Evolutionary conservation across 768 basidiomycete species (phyloP).

Genomic region (Neoboletus brunneissimus): DNA sequence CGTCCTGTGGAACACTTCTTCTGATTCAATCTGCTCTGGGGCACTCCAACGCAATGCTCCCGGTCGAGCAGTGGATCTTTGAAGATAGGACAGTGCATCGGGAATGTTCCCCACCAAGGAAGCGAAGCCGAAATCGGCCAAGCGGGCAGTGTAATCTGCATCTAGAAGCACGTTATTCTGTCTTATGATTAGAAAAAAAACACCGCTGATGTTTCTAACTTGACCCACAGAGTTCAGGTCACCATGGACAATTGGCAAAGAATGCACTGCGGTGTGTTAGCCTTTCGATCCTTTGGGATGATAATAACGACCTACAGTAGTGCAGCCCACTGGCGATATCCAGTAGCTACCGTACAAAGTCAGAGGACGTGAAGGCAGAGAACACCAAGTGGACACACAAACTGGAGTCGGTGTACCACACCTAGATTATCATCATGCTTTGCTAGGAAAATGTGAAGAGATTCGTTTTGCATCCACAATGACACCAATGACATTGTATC

Average conservation of each 20-base stretch:
- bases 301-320: no score
- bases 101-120: slow-evolving; percentile 22
- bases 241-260: slow-evolving; percentile 17
- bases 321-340: no score
- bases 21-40: slow-evolving; percentile 29
- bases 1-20: neutral
- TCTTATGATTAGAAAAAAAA: neutral
- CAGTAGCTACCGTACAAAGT: no score
- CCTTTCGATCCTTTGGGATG: no score
- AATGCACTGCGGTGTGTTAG: slow-evolving; percentile 13
- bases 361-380: no score
- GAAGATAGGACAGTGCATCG: slow-evolving; percentile 4
- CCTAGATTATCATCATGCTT: no score
- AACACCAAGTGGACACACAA: no score
- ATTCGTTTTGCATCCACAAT: no score
- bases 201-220: no score
- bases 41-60: slow-evolving; percentile 45
- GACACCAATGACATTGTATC: no score
- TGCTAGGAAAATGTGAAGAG: no score
- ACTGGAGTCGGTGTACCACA: no score
- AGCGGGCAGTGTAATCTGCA: slow-evolving; percentile 30
- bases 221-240: slow-evolving; percentile 18
- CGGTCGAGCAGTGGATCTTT: slow-evolving; percentile 26
- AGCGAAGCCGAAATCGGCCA: slow-evolving; percentile 44
- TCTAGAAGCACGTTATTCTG: slow-evolving; percentile 25